phyloP scores from a whole-genome alignment of 306 rosid genomes.

The Cotoneaster glaucophyllus region DNA sequence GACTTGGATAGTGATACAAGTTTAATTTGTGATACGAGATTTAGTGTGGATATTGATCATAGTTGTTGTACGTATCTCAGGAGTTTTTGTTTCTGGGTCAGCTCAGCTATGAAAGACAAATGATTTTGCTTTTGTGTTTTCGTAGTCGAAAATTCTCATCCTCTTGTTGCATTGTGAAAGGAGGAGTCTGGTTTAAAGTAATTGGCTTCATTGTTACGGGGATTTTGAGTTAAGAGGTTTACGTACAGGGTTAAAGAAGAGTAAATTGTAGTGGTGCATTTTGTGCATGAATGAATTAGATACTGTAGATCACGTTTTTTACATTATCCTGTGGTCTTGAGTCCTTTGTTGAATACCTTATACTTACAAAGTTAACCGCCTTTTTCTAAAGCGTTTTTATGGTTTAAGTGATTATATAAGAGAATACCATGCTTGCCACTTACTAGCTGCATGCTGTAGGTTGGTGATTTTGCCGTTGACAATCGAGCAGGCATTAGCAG shows the following conservation, averaged over 20 bases:
- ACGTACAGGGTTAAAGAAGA: not conserved
- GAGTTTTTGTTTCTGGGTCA: not conserved
- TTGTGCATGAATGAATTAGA: not conserved
- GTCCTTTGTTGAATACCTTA: not conserved
- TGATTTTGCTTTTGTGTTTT: not conserved
- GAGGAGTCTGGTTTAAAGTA: not conserved
- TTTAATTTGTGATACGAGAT: not conserved
- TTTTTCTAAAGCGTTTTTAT: not conserved
- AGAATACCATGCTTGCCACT: conserved; percentile 10
- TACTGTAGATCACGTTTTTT: not conserved
- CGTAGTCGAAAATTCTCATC: not conserved
- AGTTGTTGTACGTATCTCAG: not conserved
- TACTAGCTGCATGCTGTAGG: conserved; percentile 44
- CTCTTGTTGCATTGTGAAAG: not conserved
- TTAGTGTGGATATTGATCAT: not conserved
- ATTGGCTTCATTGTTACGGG: not conserved
- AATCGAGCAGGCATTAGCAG: conserved; percentile 96
- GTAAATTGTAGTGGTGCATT: too few species aligned
- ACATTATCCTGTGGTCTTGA: not conserved
- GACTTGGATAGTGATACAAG: not conserved
- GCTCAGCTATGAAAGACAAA: not conserved
- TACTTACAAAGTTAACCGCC: not conserved
- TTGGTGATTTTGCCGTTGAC: conserved; percentile 84
- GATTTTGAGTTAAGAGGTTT: not conserved
- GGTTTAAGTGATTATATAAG: not conserved